These are phyloP conservation scores for Naegleria lovaniensis DNA, from an alignment of 208 protist genomes.

Conservation along the genomic window DNA sequence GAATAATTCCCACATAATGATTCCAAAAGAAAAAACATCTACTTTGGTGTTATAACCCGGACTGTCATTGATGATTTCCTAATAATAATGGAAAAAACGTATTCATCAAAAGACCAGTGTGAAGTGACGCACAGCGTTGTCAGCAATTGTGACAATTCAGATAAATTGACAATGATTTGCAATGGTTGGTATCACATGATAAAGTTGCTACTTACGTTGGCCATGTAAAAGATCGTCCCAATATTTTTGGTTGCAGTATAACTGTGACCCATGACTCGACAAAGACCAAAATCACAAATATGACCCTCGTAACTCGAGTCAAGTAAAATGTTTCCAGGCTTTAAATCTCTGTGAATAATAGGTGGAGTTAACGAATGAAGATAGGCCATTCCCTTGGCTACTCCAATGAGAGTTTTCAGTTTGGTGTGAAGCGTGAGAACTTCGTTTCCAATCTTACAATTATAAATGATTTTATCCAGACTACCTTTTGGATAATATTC, in stretches of 20 bases:
- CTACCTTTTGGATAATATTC: not conserved
- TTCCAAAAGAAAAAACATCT: constrained; percentile 10
- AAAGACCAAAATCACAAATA: constrained; percentile 8
- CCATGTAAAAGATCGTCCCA: not conserved
- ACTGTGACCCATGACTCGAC: not conserved
- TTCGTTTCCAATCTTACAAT: not conserved
- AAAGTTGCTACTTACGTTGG: not conserved
- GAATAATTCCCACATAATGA: constrained; percentile 18
- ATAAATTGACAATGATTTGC: too few relatives aligned
- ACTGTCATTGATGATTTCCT: not conserved
- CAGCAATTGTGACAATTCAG: too few relatives aligned
- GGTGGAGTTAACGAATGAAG: not conserved
- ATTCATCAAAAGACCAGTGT: too few relatives aligned
- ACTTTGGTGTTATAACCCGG: not conserved
- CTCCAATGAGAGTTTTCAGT: not conserved
- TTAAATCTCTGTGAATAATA: not conserved
- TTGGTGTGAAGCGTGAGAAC: not conserved
- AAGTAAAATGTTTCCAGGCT: not conserved
- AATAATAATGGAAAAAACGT: not conserved
- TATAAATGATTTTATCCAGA: not conserved
- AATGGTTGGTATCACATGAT: too few relatives aligned
- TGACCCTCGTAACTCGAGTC: not conserved
- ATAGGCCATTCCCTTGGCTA: not conserved
- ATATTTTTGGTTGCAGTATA: not conserved
- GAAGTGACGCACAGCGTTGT: too few relatives aligned